Conservation (phyloP, 768 basidiomycete species). For the Sistotremastrum suecicum region DNA sequence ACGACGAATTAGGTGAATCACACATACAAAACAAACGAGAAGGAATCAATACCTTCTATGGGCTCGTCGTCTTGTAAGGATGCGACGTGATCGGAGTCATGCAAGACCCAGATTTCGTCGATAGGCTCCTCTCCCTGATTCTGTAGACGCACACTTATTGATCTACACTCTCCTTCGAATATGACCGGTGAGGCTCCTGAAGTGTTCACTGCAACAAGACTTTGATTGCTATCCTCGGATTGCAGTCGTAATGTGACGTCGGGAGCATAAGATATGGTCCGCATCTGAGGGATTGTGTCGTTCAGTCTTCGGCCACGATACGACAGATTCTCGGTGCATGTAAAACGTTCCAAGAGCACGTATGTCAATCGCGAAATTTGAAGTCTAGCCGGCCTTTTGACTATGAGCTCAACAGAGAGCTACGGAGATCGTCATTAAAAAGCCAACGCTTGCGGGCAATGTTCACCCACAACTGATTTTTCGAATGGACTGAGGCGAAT, state of each 20-base stretch:
- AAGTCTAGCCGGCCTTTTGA: slow-evolving; percentile 35
- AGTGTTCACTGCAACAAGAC: slow-evolving; percentile 42
- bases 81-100: slow-evolving; percentile 24
- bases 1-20: too few relatives aligned
- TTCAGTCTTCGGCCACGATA: slow-evolving; percentile 66
- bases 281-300: slow-evolving; percentile 56
- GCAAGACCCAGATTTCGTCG: slow-evolving; percentile 57
- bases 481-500: slow-evolving; percentile 50
- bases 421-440: slow-evolving; percentile 11
- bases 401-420: slow-evolving; percentile 53
- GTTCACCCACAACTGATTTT: slow-evolving; percentile 39
- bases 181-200: slow-evolving; percentile 38
- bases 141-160: slow-evolving; percentile 39
- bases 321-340: slow-evolving; percentile 49
- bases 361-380: slow-evolving; percentile 45
- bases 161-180: slow-evolving; percentile 54
- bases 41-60: too few relatives aligned
- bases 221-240: slow-evolving; percentile 52
- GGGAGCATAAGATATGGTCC: slow-evolving; percentile 54
- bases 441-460: background rate
- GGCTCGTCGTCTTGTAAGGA: too few relatives aligned
- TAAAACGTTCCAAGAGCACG: slow-evolving; percentile 61
- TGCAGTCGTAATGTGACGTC: slow-evolving; percentile 47
- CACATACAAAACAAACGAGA: too few relatives aligned
- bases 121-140: slow-evolving; percentile 54